Base-by-base conservation (phyloP, 176 grass and related monocot species). In the Microstegium vimineum region DNA sequence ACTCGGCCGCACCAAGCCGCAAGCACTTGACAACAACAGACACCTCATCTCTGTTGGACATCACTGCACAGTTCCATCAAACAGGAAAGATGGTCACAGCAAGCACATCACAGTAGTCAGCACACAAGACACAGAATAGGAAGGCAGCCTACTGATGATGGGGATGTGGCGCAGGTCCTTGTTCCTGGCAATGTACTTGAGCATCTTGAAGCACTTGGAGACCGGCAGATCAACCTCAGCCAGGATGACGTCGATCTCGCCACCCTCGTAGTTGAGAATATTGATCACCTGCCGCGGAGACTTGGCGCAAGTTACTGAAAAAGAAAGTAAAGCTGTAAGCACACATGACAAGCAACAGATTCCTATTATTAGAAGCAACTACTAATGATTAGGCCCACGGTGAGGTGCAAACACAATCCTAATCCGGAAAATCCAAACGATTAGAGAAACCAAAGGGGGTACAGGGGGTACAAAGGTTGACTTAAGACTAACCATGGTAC, bases 1-100 rank as follows among this genome's bases (percentile, higher is more conserved):
- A 99, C 73, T 95, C 96, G 1, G 93, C 96, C 51, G 96, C 96
- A 22, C 90, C 96, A 52, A 99, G 90, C 37, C 89, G 82, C 73
- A 99, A 59, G 84, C 96, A 99, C 91, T 95, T 99, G 56, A 99
- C 96, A 74, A 99, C 93, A 47, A 93, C 91, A 10, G 96, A 86
- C 60, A 99, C 93, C 85, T 95, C 92, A 62, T 99, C 96, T 84
- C 90, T 88, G 20, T 84, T 84, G 31, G 96, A 99, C 93, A 95
- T 99, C 96, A 95, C 94, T 97, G 77, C 69, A 62, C 2, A n/a
- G 34, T 36, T 42, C 18, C 87, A 59, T 57, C 25, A 64, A 27
- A 22, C 35, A 59, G 22, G 4, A 82, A 82, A 36, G 52, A 72
- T 73, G 31, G 81, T 70, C 16, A 80, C 10, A 43, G 69, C 10